Conservation (phyloP, 345 rosid genomes). For the Salix arbutifolia region DNA sequence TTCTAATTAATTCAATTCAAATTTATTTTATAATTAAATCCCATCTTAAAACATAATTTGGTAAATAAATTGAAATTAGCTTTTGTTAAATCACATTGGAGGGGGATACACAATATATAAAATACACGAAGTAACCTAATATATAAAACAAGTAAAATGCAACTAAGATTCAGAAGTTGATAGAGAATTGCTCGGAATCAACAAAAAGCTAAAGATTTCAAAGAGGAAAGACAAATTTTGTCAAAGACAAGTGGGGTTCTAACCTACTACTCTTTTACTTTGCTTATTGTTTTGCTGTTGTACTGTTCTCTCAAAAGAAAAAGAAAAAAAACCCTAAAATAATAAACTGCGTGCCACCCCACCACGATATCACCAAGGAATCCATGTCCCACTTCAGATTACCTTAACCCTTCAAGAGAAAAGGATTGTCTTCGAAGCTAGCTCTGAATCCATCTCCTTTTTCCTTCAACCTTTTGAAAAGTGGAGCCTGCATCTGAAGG, state of each 20-base stretch:
- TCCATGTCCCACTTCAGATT: slow-evolving; percentile 14
- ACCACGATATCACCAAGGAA: neutral
- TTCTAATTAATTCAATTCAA: too few relatives aligned
- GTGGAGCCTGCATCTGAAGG: slow-evolving; percentile 12
- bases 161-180: neutral
- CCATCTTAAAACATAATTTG: too few relatives aligned
- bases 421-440: slow-evolving; percentile 6
- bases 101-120: too few relatives aligned
- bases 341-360: neutral
- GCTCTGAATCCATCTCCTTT: neutral
- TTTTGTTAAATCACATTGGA: too few relatives aligned
- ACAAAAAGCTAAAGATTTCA: neutral
- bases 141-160: neutral
- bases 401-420: slow-evolving; percentile 7
- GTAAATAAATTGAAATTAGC: too few relatives aligned
- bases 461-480: neutral
- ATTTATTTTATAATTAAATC: too few relatives aligned
- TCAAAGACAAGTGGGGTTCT: neutral
- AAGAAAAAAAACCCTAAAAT: neutral
- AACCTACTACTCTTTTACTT: neutral
- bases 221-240: neutral
- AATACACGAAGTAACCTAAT: neutral
- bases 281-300: neutral
- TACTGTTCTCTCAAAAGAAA: neutral
- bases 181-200: neutral